Evolutionary conservation across 1,284 basidiomycete genomes (phyloP).

Genomic region (Apiotrichum akiyoshidainum): DNA sequence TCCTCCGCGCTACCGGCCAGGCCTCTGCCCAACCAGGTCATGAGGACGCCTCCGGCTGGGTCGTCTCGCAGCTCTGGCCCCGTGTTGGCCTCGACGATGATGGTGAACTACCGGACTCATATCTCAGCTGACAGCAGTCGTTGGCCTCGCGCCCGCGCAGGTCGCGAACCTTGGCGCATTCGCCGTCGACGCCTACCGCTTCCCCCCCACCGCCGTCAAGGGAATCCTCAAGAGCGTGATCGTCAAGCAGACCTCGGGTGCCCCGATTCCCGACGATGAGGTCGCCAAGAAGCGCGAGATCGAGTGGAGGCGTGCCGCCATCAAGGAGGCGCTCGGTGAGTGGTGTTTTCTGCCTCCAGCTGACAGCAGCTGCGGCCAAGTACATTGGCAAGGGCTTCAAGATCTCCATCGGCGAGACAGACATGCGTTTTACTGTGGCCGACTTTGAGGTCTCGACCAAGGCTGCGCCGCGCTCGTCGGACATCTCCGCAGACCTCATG

Average conservation of each 20-base stretch:
- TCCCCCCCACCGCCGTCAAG: slow-evolving; percentile 21
- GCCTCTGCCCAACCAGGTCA: background rate
- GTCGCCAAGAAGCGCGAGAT: slow-evolving; percentile 35
- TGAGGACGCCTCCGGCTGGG: slow-evolving; percentile 8
- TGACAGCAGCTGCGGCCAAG: slow-evolving; percentile 63
- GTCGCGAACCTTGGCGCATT: slow-evolving; percentile 22
- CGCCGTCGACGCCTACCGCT: slow-evolving; percentile 28
- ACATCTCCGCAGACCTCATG: slow-evolving; percentile 9
- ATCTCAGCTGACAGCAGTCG: slow-evolving; percentile 9
- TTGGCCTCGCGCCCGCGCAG: slow-evolving; percentile 25
- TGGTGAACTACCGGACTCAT: slow-evolving; percentile 22
- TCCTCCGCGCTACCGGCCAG: slow-evolving; percentile 6
- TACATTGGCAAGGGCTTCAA: slow-evolving; percentile 64
- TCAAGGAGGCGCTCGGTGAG: slow-evolving; percentile 51
- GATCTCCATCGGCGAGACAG: slow-evolving; percentile 63
- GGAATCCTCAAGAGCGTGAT: slow-evolving; percentile 27
- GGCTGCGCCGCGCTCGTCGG: slow-evolving; percentile 20
- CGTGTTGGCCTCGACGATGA: slow-evolving; percentile 34
- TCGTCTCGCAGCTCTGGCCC: slow-evolving; percentile 42
- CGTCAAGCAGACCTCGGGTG: slow-evolving; percentile 16
- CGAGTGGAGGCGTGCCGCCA: slow-evolving; percentile 50
- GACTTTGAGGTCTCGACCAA: slow-evolving; percentile 56
- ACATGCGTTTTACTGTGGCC: slow-evolving; percentile 57
- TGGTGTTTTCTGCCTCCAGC: slow-evolving; percentile 1
- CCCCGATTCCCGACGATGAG: background rate